These are phyloP conservation scores for Ustilago sp. DNA, from an alignment of 1,284 basidiomycete species.

Conservation along the genomic window DNA sequence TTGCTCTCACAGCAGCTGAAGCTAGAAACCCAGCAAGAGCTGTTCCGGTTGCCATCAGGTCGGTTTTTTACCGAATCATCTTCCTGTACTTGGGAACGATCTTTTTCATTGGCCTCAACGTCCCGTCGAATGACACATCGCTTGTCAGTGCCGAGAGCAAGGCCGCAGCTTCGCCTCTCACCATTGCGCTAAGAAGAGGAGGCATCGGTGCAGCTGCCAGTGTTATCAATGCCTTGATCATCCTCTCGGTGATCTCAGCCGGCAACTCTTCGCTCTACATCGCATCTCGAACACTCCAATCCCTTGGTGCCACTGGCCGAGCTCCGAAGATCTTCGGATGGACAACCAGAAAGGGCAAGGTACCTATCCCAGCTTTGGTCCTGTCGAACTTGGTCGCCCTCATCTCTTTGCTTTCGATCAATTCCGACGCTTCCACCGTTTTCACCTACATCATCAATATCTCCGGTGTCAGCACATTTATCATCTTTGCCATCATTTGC, in stretches of 20 bases:
- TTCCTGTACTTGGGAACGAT: constrained; percentile 74
- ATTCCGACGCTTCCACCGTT: constrained; percentile 33
- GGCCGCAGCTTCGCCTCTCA: constrained; percentile 50
- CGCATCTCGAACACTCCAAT: constrained; percentile 53
- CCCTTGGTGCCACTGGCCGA: constrained; percentile 46
- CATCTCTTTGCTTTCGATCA: constrained; percentile 50
- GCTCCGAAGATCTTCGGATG: constrained; percentile 50
- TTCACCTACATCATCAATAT: constrained; percentile 54
- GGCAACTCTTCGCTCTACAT: constrained; percentile 59
- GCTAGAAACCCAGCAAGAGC: constrained; percentile 48
- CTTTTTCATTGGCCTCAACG: constrained; percentile 57
- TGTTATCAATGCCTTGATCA: constrained; percentile 59
- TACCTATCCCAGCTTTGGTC: constrained; percentile 51
- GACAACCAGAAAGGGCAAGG: constrained; percentile 33
- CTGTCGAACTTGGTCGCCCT: constrained; percentile 45
- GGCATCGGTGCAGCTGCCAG: constrained; percentile 44
- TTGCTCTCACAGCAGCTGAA: constrained; percentile 50
- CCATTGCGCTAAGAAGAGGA: constrained; percentile 51
- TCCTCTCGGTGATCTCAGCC: constrained; percentile 51
- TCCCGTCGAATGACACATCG: constrained; percentile 36
- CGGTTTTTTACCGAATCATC: constrained; percentile 79
- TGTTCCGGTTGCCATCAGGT: constrained; percentile 68
- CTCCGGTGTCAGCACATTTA: constrained; percentile 46
- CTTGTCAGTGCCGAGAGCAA: constrained; percentile 42
- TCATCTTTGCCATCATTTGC: constrained; percentile 53